Evolutionary conservation across 192 early-diverging fungal genomes (phyloP).

Genomic region (Phycomyces blakesleeanus): DNA sequence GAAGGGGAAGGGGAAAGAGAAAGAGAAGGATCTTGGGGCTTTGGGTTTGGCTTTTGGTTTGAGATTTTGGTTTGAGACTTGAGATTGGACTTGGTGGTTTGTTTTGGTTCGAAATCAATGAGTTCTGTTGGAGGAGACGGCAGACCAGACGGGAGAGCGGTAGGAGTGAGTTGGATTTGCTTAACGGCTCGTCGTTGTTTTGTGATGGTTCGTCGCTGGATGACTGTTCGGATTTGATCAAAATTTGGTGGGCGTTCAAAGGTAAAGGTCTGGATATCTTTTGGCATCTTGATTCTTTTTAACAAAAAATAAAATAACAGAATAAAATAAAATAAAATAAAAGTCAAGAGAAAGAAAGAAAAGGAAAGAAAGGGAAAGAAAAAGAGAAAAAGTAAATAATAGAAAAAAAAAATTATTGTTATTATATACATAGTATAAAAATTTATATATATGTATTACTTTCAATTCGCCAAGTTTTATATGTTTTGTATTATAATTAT

Average conservation of each 20-base stretch:
- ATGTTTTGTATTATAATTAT: not conserved
- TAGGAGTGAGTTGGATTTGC: too few species aligned
- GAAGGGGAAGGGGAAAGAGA: too few species aligned
- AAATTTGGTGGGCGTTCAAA: not conserved
- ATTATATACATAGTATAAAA: too few species aligned
- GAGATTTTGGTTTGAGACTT: too few species aligned
- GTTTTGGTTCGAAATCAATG: too few species aligned
- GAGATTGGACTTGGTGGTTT: too few species aligned
- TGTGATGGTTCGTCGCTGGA: not conserved
- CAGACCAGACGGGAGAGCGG: conserved; percentile 1
- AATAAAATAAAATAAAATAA: too few species aligned
- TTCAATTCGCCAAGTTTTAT: conserved; percentile 1
- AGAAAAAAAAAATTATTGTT: not conserved
- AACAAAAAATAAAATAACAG: too few species aligned
- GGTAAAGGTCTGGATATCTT: not conserved
- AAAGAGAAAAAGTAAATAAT: not conserved
- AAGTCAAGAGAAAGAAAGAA: not conserved
- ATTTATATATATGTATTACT: too few species aligned
- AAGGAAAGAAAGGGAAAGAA: not conserved
- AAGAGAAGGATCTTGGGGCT: too few species aligned
- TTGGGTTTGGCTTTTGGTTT: too few species aligned
- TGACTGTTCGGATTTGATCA: not conserved
- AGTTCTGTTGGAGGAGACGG: conserved; percentile 15
- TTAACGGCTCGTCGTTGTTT: not conserved
- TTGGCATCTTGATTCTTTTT: too few species aligned